These are phyloP conservation scores for Cornus suecica DNA, from an alignment of 148 eudicot genomes.

Conservation along the genomic window DNA sequence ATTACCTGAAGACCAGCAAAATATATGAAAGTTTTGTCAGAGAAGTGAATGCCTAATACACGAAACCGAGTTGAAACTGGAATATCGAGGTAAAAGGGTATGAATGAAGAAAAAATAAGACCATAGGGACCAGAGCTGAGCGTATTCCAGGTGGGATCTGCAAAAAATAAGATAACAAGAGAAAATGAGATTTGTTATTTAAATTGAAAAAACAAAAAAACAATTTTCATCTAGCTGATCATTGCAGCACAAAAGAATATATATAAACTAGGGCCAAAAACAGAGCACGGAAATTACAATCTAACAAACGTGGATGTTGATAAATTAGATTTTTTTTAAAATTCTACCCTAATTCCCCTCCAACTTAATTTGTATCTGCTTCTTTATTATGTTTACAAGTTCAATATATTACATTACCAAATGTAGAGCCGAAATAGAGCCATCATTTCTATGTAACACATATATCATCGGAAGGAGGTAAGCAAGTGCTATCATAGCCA, in stretches of 20 bases:
- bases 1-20: slow-evolving; percentile 98
- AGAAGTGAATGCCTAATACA: slow-evolving; percentile 63
- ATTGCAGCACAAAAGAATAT: neutral
- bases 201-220: neutral
- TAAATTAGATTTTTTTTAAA: no score
- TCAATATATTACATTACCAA: neutral
- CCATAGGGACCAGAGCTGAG: slow-evolving; percentile 93
- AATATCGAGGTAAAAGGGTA: slow-evolving; percentile 88
- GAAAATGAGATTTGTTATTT: neutral
- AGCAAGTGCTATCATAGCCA: no score
- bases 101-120: slow-evolving; percentile 85
- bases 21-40: slow-evolving; percentile 95
- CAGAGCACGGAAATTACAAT: neutral
- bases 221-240: neutral
- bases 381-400: no score
- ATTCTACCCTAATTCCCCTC: neutral
- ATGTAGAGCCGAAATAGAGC: neutral
- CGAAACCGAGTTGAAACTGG: slow-evolving; percentile 89
- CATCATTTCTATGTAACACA: no score
- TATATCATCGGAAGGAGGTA: no score
- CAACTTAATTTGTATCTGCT: neutral
- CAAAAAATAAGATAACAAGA: slow-evolving; percentile 17
- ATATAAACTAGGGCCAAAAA: neutral
- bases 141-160: slow-evolving; percentile 64
- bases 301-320: neutral